Conservation (phyloP, 176 grass and related monocot species). For the Coix lacrymajobi region DNA sequence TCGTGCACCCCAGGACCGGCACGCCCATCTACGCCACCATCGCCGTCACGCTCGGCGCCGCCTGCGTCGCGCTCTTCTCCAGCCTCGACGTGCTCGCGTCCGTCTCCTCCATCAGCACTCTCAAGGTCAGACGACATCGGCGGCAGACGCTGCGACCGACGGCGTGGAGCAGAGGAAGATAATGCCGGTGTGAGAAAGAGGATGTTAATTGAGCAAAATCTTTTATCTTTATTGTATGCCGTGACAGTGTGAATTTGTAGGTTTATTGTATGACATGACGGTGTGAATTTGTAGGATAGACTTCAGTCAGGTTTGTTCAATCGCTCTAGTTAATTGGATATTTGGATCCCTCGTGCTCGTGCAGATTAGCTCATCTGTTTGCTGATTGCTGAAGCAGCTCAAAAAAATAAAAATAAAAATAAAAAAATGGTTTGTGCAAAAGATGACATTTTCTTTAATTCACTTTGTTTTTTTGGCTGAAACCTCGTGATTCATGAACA, state of each 20-base stretch:
- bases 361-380: neutral
- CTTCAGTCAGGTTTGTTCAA: neutral
- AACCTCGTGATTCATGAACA: neutral
- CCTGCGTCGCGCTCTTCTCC: conserved; percentile 54
- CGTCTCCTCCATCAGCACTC: conserved; percentile 55
- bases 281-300: neutral
- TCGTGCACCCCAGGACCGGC: conserved; percentile 44
- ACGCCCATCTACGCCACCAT: conserved; percentile 60
- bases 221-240: neutral
- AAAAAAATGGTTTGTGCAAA: neutral
- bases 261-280: neutral
- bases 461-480: neutral
- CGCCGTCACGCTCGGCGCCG: conserved; percentile 36
- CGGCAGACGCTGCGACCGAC: neutral
- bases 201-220: neutral
- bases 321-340: neutral
- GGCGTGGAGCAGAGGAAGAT: conserved; percentile 21
- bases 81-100: conserved; percentile 56
- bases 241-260: neutral
- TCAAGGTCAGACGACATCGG: neutral
- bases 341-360: no score
- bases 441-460: neutral
- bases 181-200: neutral
- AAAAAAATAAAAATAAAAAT: neutral
- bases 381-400: neutral